A percentile compares a stretch with the other conserved stretches of the same genome.
phyloP scores from a whole-genome alignment of 345 rosid genomes.

The Euphorbia tirucalli region DNA sequence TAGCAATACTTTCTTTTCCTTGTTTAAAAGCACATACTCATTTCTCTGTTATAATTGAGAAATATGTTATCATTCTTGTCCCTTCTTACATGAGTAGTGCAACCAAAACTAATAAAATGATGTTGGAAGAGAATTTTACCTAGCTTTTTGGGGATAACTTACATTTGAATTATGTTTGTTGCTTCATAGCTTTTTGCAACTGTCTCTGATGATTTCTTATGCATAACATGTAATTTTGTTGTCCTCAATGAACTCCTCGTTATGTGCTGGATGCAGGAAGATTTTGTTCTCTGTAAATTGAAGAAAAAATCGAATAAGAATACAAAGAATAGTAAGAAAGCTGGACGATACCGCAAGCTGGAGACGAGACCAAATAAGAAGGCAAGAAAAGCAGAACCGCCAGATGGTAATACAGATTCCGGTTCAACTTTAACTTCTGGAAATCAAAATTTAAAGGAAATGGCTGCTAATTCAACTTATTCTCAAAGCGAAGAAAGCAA shows the following conservation, averaged over 20 bases:
- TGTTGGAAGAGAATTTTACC: too few species aligned
- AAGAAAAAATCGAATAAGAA: slow-evolving; percentile 8
- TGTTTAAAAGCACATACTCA: neutral
- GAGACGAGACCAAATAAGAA: slow-evolving; percentile 15
- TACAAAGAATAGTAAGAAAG: neutral
- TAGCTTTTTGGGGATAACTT: too few species aligned
- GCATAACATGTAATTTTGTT: too few species aligned
- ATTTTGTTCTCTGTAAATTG: slow-evolving; percentile 33
- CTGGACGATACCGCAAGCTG: slow-evolving; percentile 18
- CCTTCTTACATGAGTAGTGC: neutral
- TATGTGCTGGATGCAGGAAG: slow-evolving; percentile 14
- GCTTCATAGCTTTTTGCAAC: too few species aligned
- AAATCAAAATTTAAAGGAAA: neutral
- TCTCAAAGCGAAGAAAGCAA: neutral
- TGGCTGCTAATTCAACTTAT: neutral
- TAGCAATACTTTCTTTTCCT: neutral
- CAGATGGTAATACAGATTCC: neutral
- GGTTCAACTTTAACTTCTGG: neutral
- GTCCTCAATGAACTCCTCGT: too few species aligned
- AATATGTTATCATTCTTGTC: neutral
- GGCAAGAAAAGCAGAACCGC: neutral
- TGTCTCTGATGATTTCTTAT: too few species aligned
- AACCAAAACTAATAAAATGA: too few species aligned
- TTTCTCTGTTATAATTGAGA: neutral
- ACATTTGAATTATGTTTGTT: too few species aligned